Base-by-base conservation (phyloP, 2,329 filamentous ascomycete genomes). In the Drechslerella dactyloides region DNA sequence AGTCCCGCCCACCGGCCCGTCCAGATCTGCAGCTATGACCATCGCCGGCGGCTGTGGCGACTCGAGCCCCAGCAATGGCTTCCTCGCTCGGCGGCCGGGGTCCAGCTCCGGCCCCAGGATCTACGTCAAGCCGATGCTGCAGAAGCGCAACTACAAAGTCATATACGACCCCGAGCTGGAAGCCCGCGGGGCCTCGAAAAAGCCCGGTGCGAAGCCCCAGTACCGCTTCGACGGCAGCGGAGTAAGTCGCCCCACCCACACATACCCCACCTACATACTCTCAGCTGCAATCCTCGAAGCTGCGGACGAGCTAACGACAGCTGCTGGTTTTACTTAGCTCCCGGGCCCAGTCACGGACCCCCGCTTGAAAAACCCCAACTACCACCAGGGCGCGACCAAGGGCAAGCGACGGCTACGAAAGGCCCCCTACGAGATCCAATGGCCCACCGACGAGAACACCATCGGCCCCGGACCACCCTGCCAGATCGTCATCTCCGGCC, bases 401-500 rank as follows among this genome's bases (percentile, higher is more conserved):
- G 90, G 88, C 75, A 93, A 89, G 82, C 88, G 86, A 74, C 90
- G 86, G 76, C 82, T 88, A 78, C 89, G 85, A 78, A 86, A 85
- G 76, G 85, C 89, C 27, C 90, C 90, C 0, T 96, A 96, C 80
- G 88, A 89, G 72, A 82, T 96, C 57, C 90, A 87, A 78, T 89
- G 90, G 21, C 97, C 96, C 80, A 81, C 86, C 24, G 94, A 91
- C 80, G 93, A 97, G 76, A 91, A 91, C 2, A 96, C 93, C 1
- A 87, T 96, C 76, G 93, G 93, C 0, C 91, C 92, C 23, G 91
- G 91, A 0, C 93, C 93, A 13, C 91, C 94, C 1, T 91, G 90
- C 1, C 91, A 96, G 78, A 87, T 99, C 54, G 89, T 97, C 2
- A 91, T 97, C 19, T 93, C 88, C n/a, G 91, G 92, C n/a, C 97